Evolutionary conservation across 1,284 basidiomycete genomes (phyloP), one percentile per base, ranked within the genome.

Genomic region (Rhodotorula sp.): DNA sequence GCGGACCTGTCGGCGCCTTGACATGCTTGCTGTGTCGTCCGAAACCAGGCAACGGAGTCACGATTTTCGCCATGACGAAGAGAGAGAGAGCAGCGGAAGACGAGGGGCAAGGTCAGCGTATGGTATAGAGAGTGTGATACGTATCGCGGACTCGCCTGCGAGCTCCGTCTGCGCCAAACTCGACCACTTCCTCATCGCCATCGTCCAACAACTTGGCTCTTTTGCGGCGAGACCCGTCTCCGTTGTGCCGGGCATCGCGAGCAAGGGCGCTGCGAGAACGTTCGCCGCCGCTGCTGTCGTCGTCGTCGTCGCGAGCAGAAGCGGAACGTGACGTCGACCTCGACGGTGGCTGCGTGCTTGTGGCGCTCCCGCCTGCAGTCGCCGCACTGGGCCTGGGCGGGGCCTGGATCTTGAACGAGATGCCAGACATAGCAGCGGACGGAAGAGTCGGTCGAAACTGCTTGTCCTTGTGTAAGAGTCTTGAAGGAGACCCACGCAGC

Each of bases 91-190:
- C 23, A n/a, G 55, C 26, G 49, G 81, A 21, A 18, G 55, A 34
- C 7, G 16, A 34, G 54, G 4, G 28, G 6, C 28, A 56, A n/a
- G 8, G 52, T 15, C n/a, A 26, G 23, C n/a, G 55, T 18, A 31
- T 73, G 79, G 71, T 76, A 73, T 76, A 73, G 54, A 76, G 85
- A 87, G 91, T 90, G 88, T 88, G 86, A 88, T 85, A 73, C 86
- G 26, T 6, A 38, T 18, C 16, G 0, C 16, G 0, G 0, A 64
- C 66, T 52, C 62, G 69, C 67, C 64, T 66, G 21, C 31, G 63
- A 19, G 70, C 67, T 8, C 70, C 70, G 3, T 54, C 21, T 0
- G 23, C 23, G 15, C 70, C 67, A 58, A 68, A 72, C 61, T 68
- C 70, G 60, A 66, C 47, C 6, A 71, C 70, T 47, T 71, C 70